Evolutionary conservation across 371 early-diverging fungal species (phyloP).

Genomic region (Mycotypha africana): DNA sequence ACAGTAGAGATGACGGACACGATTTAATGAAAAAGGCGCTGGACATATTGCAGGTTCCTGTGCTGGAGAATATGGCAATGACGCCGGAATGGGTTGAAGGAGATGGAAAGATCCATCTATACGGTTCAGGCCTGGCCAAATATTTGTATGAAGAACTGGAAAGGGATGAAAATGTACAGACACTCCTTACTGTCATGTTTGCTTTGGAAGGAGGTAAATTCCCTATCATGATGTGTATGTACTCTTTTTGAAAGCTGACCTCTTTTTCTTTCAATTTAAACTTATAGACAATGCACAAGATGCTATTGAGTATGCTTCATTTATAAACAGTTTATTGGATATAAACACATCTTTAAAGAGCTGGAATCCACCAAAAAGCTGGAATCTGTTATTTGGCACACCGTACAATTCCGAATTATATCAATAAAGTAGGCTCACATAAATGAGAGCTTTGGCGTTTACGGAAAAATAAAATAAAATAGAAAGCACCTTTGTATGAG

Average conservation of each 20-base stretch:
- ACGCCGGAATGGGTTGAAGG: conserved; percentile 2
- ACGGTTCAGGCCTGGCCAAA: conserved; percentile 50
- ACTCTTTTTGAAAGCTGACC: not conserved
- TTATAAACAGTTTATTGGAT: conserved; percentile 40
- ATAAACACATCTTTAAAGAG: conserved; percentile 1
- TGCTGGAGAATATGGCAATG: conserved; percentile 29
- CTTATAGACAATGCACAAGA: conserved; percentile 64
- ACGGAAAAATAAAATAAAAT: no score
- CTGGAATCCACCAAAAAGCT: conserved; percentile 67
- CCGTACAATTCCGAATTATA: conserved; percentile 33
- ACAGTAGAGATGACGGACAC: conserved; percentile 2
- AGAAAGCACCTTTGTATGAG: no score
- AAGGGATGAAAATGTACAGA: conserved; percentile 14
- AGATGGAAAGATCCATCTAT: conserved; percentile 26
- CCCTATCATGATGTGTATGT: no score
- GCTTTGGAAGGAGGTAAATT: conserved; percentile 62
- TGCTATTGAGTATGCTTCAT: conserved; percentile 56
- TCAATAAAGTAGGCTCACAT: conserved; percentile 36
- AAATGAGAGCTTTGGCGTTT: no score
- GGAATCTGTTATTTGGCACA: conserved; percentile 57
- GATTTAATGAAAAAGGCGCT: conserved; percentile 8
- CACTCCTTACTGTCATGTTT: conserved; percentile 57
- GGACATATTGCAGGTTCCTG: conserved; percentile 22
- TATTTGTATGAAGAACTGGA: conserved; percentile 27
- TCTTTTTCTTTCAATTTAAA: not conserved